Percentiles rank a stretch among this genome's conserved stretches.
phyloP scores from a whole-genome alignment of 345 rosid species.

The Eucalyptus erythrocorys region DNA sequence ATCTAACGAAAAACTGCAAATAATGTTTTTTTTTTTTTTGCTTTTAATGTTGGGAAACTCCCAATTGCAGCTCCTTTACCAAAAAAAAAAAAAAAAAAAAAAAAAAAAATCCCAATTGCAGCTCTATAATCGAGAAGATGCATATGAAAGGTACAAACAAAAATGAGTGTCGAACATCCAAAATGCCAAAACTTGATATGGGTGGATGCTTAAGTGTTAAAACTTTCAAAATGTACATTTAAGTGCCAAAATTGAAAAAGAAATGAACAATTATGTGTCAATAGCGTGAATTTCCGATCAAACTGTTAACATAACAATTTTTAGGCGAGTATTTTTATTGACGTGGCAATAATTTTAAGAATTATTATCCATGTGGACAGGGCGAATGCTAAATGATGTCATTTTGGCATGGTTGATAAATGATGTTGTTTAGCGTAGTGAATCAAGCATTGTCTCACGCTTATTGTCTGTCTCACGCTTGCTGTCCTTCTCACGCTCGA shows the following conservation, averaged over 20 bases:
- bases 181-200: too few species aligned
- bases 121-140: neutral
- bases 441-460: neutral
- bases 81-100: too few species aligned
- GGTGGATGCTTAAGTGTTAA: too few species aligned
- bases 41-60: neutral
- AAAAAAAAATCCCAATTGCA: too few species aligned
- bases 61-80: neutral
- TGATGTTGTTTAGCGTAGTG: accelerated
- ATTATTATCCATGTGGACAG: neutral
- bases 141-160: neutral
- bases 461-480: neutral
- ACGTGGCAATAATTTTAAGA: neutral
- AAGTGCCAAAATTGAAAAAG: accelerated
- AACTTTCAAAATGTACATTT: too few species aligned
- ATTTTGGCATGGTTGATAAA: neutral
- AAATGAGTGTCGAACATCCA: too few species aligned
- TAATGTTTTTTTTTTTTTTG: too few species aligned
- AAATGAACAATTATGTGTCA: too few species aligned
- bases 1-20: too few species aligned
- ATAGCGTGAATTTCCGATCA: too few species aligned
- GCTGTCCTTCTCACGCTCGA: neutral
- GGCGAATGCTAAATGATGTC: neutral
- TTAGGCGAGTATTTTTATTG: too few species aligned
- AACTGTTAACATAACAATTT: too few species aligned